phyloP scores from a whole-genome alignment of 345 rosid genomes.

The Diplotaxis tenuifolia region DNA sequence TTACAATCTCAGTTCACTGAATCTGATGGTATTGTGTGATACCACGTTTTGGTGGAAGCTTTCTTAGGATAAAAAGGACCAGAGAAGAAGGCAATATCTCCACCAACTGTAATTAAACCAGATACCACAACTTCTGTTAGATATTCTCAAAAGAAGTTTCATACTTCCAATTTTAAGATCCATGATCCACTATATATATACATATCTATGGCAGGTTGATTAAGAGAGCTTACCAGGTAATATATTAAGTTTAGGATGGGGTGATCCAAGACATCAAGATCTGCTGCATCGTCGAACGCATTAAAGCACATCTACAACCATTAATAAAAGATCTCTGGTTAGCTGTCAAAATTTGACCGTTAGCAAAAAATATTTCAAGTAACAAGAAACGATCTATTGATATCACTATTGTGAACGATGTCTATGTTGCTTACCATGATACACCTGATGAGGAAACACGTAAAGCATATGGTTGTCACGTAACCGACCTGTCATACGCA shows the following conservation, averaged over 20 bases:
- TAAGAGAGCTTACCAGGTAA: constrained; percentile 51
- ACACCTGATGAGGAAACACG: constrained; percentile 80
- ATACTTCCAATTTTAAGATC: neutral
- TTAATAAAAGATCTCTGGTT: neutral
- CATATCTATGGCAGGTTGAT: neutral
- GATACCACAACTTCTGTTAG: neutral
- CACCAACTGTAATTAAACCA: constrained; percentile 50
- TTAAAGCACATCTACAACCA: constrained; percentile 40
- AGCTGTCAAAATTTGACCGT: constrained; percentile 8
- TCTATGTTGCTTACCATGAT: constrained; percentile 46
- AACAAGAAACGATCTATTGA: neutral
- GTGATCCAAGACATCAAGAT: constrained; percentile 63
- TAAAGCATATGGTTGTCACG: constrained; percentile 67
- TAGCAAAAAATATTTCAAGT: neutral
- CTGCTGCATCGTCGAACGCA: constrained; percentile 57
- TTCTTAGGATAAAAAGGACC: constrained; percentile 70
- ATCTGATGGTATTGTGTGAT: constrained; percentile 70
- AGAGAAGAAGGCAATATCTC: constrained; percentile 76
- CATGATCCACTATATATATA: neutral
- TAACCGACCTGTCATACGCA: constrained; percentile 56
- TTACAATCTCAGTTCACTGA: constrained; percentile 35
- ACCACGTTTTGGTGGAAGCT: constrained; percentile 75
- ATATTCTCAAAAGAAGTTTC: neutral
- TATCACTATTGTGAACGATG: neutral
- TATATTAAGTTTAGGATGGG: constrained; percentile 63